A percentile compares a stretch with the other conserved stretches of the same genome.
These are phyloP conservation scores for Colletotrichum higginsianum DNA, from an alignment of 2,329 filamentous ascomycete genomes.

Conservation along the genomic window DNA sequence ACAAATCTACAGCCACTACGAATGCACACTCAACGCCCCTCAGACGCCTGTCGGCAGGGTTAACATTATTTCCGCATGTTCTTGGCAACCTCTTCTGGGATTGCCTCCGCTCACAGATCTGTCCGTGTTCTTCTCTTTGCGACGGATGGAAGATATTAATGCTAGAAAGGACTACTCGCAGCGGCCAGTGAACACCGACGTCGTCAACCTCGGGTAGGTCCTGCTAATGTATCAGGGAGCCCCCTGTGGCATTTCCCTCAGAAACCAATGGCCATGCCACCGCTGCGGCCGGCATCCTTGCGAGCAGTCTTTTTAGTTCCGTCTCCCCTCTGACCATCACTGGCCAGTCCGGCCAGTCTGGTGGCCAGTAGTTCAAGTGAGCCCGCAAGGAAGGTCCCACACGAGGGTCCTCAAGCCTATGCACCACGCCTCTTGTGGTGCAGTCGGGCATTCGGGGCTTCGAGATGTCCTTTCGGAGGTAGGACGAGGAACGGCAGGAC, in stretches of 20 bases:
- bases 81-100: slow-evolving; percentile 25
- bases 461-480: slow-evolving; percentile 34
- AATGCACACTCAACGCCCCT: slow-evolving; percentile 5
- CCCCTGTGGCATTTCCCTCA: slow-evolving; percentile 8
- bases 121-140: slow-evolving; percentile 34
- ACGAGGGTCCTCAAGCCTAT: slow-evolving; percentile 26
- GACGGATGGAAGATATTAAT: slow-evolving; percentile 3
- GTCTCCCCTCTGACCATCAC: slow-evolving; percentile 13
- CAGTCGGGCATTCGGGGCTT: slow-evolving; percentile 37
- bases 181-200: slow-evolving; percentile 23
- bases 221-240: background rate
- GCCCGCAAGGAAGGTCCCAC: slow-evolving; percentile 16
- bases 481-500: slow-evolving; percentile 28
- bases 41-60: slow-evolving; percentile 9
- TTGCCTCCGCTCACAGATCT: slow-evolving; percentile 35
- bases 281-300: slow-evolving; percentile 14
- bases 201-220: slow-evolving; percentile 13
- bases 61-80: slow-evolving; percentile 20
- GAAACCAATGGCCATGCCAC: slow-evolving; percentile 3
- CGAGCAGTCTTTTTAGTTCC: slow-evolving; percentile 19
- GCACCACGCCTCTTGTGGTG: background rate
- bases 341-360: slow-evolving; percentile 4
- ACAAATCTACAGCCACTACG: slow-evolving; percentile 34
- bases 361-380: slow-evolving; percentile 1
- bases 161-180: slow-evolving; percentile 29